These are phyloP conservation scores for Trypanosoma theileri DNA, from an alignment of 208 protist species.

Conservation along the genomic window DNA sequence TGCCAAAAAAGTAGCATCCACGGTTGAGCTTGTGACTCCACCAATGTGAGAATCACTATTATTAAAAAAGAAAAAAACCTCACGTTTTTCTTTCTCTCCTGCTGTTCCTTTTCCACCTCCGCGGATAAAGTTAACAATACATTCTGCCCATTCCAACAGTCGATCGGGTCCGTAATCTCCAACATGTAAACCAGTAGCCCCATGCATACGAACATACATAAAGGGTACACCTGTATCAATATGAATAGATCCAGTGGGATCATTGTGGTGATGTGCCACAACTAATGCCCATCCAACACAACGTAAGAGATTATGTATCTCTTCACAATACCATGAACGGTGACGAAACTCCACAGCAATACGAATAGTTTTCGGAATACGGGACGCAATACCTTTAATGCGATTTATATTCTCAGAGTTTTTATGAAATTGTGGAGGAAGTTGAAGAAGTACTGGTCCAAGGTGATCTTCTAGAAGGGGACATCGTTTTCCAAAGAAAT, in stretches of 20 bases:
- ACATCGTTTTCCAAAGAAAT: constrained; percentile 57
- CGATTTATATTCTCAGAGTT: constrained; percentile 40
- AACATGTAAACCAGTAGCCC: constrained; percentile 41
- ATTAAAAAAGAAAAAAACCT: constrained; percentile 82
- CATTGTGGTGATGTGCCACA: constrained; percentile 60
- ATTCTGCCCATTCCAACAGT: constrained; percentile 67
- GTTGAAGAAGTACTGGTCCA: constrained; percentile 66
- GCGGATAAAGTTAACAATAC: constrained; percentile 44
- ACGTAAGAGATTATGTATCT: constrained; percentile 51
- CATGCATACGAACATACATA: constrained; percentile 75
- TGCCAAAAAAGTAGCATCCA: constrained; percentile 72
- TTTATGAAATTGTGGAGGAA: constrained; percentile 65
- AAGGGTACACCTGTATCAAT: constrained; percentile 65
- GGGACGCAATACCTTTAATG: constrained; percentile 34
- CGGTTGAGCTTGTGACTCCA: constrained; percentile 65
- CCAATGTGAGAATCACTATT: constrained; percentile 78
- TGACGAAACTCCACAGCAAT: constrained; percentile 78
- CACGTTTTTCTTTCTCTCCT: constrained; percentile 16
- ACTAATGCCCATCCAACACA: constrained; percentile 62
- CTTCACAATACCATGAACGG: constrained; percentile 54
- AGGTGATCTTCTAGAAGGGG: constrained; percentile 43
- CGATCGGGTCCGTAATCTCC: constrained; percentile 67
- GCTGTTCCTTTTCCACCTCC: neutral
- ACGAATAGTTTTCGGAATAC: constrained; percentile 46
- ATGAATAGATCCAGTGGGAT: constrained; percentile 41